Percentiles rank a stretch among this genome's conserved stretches.
These are phyloP conservation scores for Gaeumannomyces tritici DNA, from an alignment of 2,329 filamentous ascomycete genomes.

Conservation along the genomic window DNA sequence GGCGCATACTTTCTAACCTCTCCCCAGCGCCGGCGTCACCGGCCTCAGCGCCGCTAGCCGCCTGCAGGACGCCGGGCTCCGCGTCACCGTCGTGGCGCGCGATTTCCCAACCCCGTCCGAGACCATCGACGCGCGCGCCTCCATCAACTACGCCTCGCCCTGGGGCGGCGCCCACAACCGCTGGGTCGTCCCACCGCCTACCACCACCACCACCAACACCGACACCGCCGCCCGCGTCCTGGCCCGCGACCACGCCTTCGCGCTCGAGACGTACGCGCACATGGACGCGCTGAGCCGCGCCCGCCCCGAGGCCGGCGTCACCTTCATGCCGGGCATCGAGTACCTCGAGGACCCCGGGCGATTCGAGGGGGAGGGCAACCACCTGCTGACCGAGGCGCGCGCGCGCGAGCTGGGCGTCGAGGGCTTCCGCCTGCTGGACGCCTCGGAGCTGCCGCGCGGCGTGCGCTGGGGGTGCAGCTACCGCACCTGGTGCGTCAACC, in stretches of 20 bases:
- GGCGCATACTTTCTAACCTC: background rate
- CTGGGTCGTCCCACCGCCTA: conserved; percentile 30
- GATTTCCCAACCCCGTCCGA: conserved; percentile 38
- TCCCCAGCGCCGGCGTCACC: conserved; percentile 40
- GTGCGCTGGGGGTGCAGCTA: conserved; percentile 40
- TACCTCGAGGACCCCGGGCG: conserved; percentile 35
- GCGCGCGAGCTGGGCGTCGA: conserved; percentile 22
- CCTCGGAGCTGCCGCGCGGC: conserved; percentile 27
- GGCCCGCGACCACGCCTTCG: conserved; percentile 31
- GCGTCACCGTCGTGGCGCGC: conserved; percentile 32
- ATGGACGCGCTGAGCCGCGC: conserved; percentile 24
- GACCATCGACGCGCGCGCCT: conserved; percentile 25
- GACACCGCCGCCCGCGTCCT: conserved; percentile 9
- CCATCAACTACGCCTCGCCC: conserved; percentile 45
- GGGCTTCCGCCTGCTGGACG: conserved; percentile 26
- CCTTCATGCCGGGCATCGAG: conserved; percentile 38
- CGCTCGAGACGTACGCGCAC: conserved; percentile 29
- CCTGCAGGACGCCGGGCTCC: conserved; percentile 28
- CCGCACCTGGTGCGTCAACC: conserved; percentile 43
- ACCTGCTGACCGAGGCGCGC: conserved; percentile 19
- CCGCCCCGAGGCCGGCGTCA: conserved; percentile 33
- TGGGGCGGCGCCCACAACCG: conserved; percentile 49
- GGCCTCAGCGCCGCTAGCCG: conserved; percentile 39
- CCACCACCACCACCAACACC: conserved; percentile 6
- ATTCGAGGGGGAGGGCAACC: conserved; percentile 2